Evolutionary conservation across 164 flowering plant genomes (phyloP), one percentile per base, ranked within the genome.

Genomic region (Buxus sempervirens): DNA sequence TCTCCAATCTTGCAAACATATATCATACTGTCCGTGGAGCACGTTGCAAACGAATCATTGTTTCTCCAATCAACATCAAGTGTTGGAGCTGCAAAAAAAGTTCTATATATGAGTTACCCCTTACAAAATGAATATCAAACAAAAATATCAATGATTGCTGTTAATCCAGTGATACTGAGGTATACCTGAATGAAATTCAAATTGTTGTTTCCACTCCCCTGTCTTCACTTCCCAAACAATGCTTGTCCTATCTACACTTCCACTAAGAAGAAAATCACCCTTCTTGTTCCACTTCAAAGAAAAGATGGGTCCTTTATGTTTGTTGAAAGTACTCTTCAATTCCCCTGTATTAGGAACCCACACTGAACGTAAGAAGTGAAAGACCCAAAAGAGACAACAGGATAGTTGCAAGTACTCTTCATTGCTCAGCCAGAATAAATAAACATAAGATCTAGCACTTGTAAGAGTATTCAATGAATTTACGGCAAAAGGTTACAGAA

Each of bases 21-120:
- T 51, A 95, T 95, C 99, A 85, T 90, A 65, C 72, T 80, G 76
- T 95, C 99, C 7, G 98, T 91, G 45, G 99, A 95, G 74, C 97
- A 89, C 5, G 97, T 90, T 32, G 99, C 99, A 80, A 95, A 95
- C 22, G 96, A 85, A 63, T 64, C 77, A 85, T 89, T 90, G 77
- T 85, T 90, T 65, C 97, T 82, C 99, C 99, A 95, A 70, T 95
- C 99, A 76, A 95, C 99, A 84, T 95, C 99, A 75, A 95, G 96
- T 20, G 91, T 86, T 73, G 99, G 97, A 69, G 96, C 99, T 95
- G 73, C 68, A 70, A 58, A 68, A 26, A 25, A 54, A 32, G 54
- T 18, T 22, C 19, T 26, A 63, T 21, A 49, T 55, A 67, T 42
- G 9, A 54, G 13, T 45, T 45, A 45, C 18, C 51, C 51, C 18